Conservation (phyloP, 441 rosid species). For the Brassica balearica region DNA sequence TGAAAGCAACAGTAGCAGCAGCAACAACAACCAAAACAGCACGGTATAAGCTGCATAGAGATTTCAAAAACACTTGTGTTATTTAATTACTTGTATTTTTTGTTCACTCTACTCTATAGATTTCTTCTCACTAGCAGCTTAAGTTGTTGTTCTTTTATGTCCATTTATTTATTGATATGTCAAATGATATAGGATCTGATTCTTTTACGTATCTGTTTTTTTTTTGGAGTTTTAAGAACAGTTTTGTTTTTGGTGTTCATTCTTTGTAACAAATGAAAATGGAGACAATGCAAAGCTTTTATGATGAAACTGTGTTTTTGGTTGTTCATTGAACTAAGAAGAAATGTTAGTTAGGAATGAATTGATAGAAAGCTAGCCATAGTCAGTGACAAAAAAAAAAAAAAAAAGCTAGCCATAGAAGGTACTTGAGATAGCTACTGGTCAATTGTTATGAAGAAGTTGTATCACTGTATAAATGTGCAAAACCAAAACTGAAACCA, state of each 20-base stretch:
- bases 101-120: neutral
- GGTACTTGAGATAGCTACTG: neutral
- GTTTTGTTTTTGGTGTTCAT: neutral
- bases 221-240: neutral
- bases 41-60: conserved; percentile 43
- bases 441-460: neutral
- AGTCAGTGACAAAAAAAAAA: too few species aligned
- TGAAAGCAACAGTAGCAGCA: conserved; percentile 29
- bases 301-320: neutral
- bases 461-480: neutral
- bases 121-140: conserved; percentile 28
- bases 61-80: conserved; percentile 7
- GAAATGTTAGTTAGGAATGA: conserved; percentile 2
- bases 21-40: conserved; percentile 33
- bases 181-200: conserved; percentile 25
- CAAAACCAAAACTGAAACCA: conserved; percentile 2
- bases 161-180: conserved; percentile 26
- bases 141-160: conserved; percentile 5
- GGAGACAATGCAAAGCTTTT: neutral
- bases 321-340: neutral
- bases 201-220: conserved; percentile 16
- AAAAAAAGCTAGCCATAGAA: neutral
- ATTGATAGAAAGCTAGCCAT: neutral
- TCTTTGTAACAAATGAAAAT: conserved; percentile 7
- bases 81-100: conserved; percentile 11